Conservation (phyloP, 2,329 filamentous ascomycete genomes). For the Penicillium verrucosum region DNA sequence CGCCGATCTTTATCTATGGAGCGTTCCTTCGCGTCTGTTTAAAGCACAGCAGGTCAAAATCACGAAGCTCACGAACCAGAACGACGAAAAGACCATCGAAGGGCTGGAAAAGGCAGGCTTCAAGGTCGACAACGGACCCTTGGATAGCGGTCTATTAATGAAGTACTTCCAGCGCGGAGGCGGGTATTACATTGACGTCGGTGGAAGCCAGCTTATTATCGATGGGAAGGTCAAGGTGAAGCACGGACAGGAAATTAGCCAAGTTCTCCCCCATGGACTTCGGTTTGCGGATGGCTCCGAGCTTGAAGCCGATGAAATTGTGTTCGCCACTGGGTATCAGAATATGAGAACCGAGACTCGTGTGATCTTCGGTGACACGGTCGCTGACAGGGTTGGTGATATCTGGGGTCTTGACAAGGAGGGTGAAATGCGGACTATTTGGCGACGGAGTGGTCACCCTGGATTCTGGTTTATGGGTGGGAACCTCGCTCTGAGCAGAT, state of each 20-base stretch:
- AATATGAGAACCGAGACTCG: conserved; percentile 65
- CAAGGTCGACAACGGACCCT: conserved; percentile 56
- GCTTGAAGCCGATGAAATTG: conserved; percentile 62
- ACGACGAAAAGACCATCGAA: conserved; percentile 38
- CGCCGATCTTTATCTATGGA: conserved; percentile 60
- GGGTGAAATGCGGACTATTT: conserved; percentile 58
- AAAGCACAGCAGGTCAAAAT: conserved; percentile 56
- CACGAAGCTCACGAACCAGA: conserved; percentile 38
- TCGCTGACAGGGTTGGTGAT: conserved; percentile 57
- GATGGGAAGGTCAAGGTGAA: conserved; percentile 65
- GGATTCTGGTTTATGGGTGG: conserved; percentile 68
- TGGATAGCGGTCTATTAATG: conserved; percentile 55
- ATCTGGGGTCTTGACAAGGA: conserved; percentile 61
- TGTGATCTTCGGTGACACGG: conserved; percentile 59
- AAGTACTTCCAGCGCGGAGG: conserved; percentile 66
- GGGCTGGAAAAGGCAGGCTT: conserved; percentile 58
- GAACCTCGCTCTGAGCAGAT: conserved; percentile 61
- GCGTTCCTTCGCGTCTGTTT: conserved; percentile 57
- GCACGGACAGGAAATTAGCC: conserved; percentile 57
- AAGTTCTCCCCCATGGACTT: conserved; percentile 50
- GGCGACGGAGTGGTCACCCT: conserved; percentile 60
- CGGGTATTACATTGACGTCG: conserved; percentile 69
- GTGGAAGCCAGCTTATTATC: conserved; percentile 59
- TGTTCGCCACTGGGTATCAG: conserved; percentile 59
- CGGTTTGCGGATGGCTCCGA: conserved; percentile 56